Conservation (phyloP, 2,329 filamentous ascomycete species). For the Fonsecaea pedrosoi region DNA sequence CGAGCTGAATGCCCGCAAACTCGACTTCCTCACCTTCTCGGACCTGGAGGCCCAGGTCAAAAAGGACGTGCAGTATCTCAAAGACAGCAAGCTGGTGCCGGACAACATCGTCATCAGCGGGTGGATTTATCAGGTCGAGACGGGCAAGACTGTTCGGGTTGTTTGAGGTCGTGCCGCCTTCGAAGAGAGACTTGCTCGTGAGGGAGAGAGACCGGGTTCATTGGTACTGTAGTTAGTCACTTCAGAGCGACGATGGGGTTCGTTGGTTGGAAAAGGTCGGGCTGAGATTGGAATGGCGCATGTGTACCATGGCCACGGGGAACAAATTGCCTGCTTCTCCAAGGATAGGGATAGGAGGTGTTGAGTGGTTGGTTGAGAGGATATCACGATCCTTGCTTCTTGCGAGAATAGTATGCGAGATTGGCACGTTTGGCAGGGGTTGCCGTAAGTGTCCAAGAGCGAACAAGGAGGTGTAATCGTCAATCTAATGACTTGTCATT, state of each 20-base stretch:
- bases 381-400: background rate
- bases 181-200: too few relatives aligned
- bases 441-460: background rate
- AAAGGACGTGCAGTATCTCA: slow-evolving; percentile 70
- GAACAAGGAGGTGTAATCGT: background rate
- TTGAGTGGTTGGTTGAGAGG: background rate
- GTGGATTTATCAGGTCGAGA: slow-evolving; percentile 81
- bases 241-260: too few relatives aligned
- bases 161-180: slow-evolving; percentile 42
- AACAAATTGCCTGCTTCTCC: too few relatives aligned
- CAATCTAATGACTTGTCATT: background rate
- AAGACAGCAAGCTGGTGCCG: slow-evolving; percentile 63
- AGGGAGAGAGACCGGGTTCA: too few relatives aligned
- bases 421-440: background rate
- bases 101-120: slow-evolving; percentile 68
- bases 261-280: too few relatives aligned
- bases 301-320: too few relatives aligned
- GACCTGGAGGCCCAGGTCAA: slow-evolving; percentile 69
- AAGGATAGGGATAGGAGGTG: too few relatives aligned
- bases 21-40: slow-evolving; percentile 71
- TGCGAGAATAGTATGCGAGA: background rate
- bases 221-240: too few relatives aligned
- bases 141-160: slow-evolving; percentile 65
- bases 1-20: slow-evolving; percentile 38
- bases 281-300: too few relatives aligned